phyloP scores from a whole-genome alignment of 805 yeast species.

The Wickerhamiella musiphila region DNA sequence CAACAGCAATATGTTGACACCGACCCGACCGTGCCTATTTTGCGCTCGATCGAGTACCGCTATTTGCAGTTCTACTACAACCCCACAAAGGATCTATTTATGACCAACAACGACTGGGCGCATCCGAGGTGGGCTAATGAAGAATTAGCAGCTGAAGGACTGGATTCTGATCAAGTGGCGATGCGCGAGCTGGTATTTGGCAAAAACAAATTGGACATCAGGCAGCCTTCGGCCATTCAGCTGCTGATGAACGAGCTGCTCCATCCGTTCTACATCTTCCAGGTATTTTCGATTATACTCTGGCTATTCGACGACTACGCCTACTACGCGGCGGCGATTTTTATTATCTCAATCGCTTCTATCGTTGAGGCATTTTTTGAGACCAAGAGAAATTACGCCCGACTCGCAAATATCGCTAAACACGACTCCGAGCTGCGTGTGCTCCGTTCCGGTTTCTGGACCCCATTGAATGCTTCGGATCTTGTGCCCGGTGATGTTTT shows the following conservation, averaged over 20 bases:
- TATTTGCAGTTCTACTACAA: constrained; percentile 69
- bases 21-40: constrained; percentile 52
- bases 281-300: constrained; percentile 72
- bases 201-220: constrained; percentile 52
- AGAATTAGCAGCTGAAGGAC: constrained; percentile 38
- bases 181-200: constrained; percentile 66
- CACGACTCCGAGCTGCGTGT: constrained; percentile 74
- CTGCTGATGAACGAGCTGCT: constrained; percentile 71
- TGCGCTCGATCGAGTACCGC: constrained; percentile 63
- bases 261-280: constrained; percentile 93
- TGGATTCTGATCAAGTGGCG: constrained; percentile 48
- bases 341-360: constrained; percentile 67
- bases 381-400: constrained; percentile 54
- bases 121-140: constrained; percentile 60
- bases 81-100: constrained; percentile 75
- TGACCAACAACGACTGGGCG: constrained; percentile 73
- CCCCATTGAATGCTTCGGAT: constrained; percentile 52
- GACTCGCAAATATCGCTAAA: constrained; percentile 57
- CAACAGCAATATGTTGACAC: constrained; percentile 19
- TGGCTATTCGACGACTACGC: constrained; percentile 90
- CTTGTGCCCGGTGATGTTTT: constrained; percentile 92
- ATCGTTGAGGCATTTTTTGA: constrained; percentile 71
- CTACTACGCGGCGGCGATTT: constrained; percentile 86
- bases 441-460: constrained; percentile 88
- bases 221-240: constrained; percentile 47